These are phyloP conservation scores for Triticum monococcum DNA, from an alignment of 176 grass and related monocot genomes.

Conservation along the genomic window DNA sequence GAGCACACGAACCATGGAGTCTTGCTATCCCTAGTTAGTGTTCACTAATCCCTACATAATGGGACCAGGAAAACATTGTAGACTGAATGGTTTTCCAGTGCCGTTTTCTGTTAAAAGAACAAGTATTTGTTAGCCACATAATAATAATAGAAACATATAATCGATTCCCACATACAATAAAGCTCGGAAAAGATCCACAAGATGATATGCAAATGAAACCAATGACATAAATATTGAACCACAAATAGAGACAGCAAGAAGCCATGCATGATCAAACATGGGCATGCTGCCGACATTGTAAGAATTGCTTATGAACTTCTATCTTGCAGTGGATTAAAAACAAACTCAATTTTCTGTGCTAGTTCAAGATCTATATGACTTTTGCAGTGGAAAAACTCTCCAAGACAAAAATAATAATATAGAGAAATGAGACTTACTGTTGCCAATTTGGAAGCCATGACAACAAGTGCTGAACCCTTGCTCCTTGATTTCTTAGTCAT, in stretches of 20 bases:
- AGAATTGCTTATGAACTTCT: neutral
- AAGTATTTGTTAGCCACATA: neutral
- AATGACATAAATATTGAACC: neutral
- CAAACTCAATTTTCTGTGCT: no score
- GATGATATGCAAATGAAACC: neutral
- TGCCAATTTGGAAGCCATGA: slow-evolving; percentile 75
- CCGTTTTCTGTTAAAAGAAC: slow-evolving; percentile 49
- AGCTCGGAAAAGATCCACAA: neutral
- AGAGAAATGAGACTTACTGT: slow-evolving; percentile 50
- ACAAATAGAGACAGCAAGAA: neutral
- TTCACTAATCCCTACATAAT: no score
- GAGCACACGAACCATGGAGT: no score
- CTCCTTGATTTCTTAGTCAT: slow-evolving; percentile 68
- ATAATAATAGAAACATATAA: neutral
- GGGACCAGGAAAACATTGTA: slow-evolving; percentile 50
- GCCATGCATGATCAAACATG: neutral
- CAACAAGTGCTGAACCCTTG: slow-evolving; percentile 68
- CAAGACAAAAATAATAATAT: neutral
- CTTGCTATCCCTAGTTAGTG: no score
- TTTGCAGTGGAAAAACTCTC: neutral
- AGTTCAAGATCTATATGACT: slow-evolving; percentile 44
- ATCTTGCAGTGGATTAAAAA: no score
- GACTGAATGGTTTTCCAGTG: slow-evolving; percentile 35
- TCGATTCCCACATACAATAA: neutral
- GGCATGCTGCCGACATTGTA: no score